Base-by-base conservation (phyloP, 768 basidiomycete species). In the Xanthoconium stramineum region DNA sequence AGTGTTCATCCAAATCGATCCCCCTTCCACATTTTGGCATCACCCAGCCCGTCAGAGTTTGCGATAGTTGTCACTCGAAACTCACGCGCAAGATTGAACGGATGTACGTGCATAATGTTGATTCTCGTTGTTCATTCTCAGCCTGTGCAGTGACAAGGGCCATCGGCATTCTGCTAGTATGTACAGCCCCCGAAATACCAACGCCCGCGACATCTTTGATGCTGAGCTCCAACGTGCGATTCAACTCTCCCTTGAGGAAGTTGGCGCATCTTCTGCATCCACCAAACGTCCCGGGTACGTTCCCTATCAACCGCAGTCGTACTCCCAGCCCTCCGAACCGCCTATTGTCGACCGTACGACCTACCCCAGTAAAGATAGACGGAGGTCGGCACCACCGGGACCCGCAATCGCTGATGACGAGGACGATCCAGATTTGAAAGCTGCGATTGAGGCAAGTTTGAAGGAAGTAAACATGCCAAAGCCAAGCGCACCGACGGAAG, bases 371-470 rank as follows among this genome's bases (percentile, higher is more conserved):
- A 35, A 47, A 20, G 57, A 38, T 13, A 54, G 56, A 49, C 61
- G 58, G 47, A 55, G 43, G 15, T 65, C 63, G 12, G 48, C 54
- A 45, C 66, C 73, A 32, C 45, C 62, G 8, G 61, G 65, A 32
- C 32, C 56, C 14, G 62, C 66, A 15, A 74, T 70, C 6, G 17
- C 38, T 4, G 83, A 78, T 12, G 89, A 92, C 12, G 95, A 96
- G 33, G 90, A 96, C 4, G 96, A 99, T 70, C 89, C 90, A 12
- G 94, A 98, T 55, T 76, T 99, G 19, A 83, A 80, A 56, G 91
- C 96, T 19, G 97, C 97, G 0, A 99, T 99, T 49, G 94, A 98
- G 67, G 97, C 97, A 0, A 93, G 90, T 67, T 71, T 99, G 58
- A 80, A 86, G n/a, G 97, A 99, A 64, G 86, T 82, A 3, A 84